phyloP scores from a whole-genome alignment of 331 rosid genomes.

The Cydonia oblonga region DNA sequence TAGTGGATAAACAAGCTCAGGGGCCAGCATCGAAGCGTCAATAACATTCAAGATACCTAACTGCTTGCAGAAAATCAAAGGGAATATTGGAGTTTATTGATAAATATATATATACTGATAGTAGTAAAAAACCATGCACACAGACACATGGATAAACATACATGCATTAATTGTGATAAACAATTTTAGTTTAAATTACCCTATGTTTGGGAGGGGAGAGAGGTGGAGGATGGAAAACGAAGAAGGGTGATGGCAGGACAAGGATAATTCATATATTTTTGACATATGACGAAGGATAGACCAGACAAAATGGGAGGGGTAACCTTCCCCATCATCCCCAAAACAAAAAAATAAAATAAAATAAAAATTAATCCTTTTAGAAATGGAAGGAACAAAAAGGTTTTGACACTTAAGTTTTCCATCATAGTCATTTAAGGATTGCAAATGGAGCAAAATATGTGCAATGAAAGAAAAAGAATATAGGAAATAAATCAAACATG shows the following conservation, averaged over 20 bases:
- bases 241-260: not conserved
- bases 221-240: not conserved
- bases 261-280: not conserved
- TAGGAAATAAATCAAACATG: not conserved
- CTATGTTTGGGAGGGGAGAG: not conserved
- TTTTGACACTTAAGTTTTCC: not conserved
- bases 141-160: not conserved
- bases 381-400: not conserved
- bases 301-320: not conserved
- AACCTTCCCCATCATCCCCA: not conserved
- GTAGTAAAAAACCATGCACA: not conserved
- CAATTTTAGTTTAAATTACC: not conserved
- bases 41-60: conserved; percentile 83
- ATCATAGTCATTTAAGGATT: not conserved
- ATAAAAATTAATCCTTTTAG: not conserved
- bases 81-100: conserved; percentile 5
- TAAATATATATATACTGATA: not conserved
- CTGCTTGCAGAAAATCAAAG: conserved; percentile 42
- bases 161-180: not conserved
- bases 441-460: not conserved
- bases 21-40: conserved; percentile 61
- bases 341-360: not conserved
- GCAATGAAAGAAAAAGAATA: not conserved
- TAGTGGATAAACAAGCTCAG: conserved; percentile 85
- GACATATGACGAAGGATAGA: not conserved